A percentile compares a stretch with the other conserved stretches of the same genome.
Evolutionary conservation across 179 eudicot species (phyloP).

Genomic region (Carnegiea gigantea): DNA sequence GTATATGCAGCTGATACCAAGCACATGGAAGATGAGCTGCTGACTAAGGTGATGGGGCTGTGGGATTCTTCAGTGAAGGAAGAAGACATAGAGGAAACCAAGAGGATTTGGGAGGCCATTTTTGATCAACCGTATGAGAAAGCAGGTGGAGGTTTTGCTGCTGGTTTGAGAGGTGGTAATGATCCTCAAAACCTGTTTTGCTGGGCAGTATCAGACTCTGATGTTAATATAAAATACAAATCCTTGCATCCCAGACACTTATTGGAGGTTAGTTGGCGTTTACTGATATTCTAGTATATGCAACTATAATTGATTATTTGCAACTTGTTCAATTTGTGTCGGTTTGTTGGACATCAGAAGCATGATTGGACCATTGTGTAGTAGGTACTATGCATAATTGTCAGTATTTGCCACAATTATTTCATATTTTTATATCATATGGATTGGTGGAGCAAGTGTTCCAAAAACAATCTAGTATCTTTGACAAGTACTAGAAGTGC

Average conservation of each 20-base stretch:
- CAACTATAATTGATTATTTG: constrained; percentile 15
- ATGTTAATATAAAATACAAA: constrained; percentile 75
- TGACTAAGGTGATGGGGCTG: constrained; percentile 52
- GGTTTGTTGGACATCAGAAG: constrained; percentile 12
- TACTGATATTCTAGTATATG: neutral
- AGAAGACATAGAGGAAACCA: constrained; percentile 55
- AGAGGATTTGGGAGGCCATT: constrained; percentile 67
- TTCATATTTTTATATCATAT: constrained; percentile 2
- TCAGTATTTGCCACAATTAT: constrained; percentile 14
- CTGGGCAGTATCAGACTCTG: constrained; percentile 65
- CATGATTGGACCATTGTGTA: constrained; percentile 17
- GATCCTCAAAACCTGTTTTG: constrained; percentile 37
- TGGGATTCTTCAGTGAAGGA: constrained; percentile 46
- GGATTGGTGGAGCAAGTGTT: constrained; percentile 1
- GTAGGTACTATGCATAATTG: constrained; percentile 12
- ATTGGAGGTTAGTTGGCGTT: constrained; percentile 61
- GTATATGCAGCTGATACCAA: constrained; percentile 69
- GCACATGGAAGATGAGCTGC: constrained; percentile 57
- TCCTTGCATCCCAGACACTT: constrained; percentile 75
- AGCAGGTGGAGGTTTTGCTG: constrained; percentile 61
- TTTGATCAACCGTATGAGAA: constrained; percentile 89
- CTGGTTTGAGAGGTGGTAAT: constrained; percentile 28
- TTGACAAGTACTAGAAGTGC: too few species aligned
- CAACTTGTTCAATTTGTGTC: constrained; percentile 15
- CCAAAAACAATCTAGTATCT: neutral